phyloP scores from a whole-genome alignment of 106 monocot genomes.

The Allium cepa region DNA sequence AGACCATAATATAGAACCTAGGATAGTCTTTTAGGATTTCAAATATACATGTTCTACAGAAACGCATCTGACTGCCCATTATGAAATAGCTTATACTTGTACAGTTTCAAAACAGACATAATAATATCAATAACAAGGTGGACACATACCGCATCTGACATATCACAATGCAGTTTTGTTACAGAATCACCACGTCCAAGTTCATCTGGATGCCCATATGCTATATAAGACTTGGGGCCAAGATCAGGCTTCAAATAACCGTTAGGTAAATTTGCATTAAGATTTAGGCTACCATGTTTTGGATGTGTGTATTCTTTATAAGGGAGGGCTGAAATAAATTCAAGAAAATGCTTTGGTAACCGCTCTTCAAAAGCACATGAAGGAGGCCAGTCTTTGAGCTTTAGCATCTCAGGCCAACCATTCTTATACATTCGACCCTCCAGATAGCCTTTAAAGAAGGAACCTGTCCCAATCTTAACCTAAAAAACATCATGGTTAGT shows the following conservation, averaged over 20 bases:
- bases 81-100: background rate
- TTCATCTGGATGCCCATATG: slow-evolving; percentile 28
- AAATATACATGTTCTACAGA: background rate
- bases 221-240: slow-evolving; percentile 39
- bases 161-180: slow-evolving; percentile 34
- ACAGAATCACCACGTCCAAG: slow-evolving; percentile 36
- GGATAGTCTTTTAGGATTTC: background rate
- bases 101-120: background rate
- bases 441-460: slow-evolving; percentile 27
- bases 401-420: slow-evolving; percentile 41
- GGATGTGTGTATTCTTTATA: slow-evolving; percentile 37
- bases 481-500: background rate
- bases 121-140: background rate
- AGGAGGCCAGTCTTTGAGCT: slow-evolving; percentile 34
- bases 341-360: slow-evolving; percentile 28
- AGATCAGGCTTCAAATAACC: slow-evolving; percentile 23
- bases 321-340: slow-evolving; percentile 28
- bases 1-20: background rate
- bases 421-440: slow-evolving; percentile 22
- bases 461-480: slow-evolving; percentile 26
- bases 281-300: slow-evolving; percentile 16
- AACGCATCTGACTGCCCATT: too few relatives aligned
- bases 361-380: slow-evolving; percentile 29
- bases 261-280: slow-evolving; percentile 25
- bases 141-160: slow-evolving; percentile 30